Conservation (phyloP, 805 yeast genomes). For the Starmerella davenportii region DNA sequence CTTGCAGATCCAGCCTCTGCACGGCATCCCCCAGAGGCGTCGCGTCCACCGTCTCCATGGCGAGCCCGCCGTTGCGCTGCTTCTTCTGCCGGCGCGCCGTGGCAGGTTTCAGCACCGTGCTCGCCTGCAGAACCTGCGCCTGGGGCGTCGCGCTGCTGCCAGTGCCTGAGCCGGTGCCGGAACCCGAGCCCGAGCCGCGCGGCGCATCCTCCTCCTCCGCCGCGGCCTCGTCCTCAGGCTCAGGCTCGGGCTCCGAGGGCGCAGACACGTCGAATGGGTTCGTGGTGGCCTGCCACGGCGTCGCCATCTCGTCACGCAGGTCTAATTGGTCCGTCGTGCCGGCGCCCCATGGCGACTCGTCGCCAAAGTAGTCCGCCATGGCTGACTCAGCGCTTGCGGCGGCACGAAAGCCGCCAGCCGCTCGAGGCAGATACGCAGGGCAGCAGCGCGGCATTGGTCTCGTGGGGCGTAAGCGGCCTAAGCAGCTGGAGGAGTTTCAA, state of each 20-base stretch:
- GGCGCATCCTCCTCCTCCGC: neutral
- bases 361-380: slow-evolving; percentile 8
- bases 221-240: neutral
- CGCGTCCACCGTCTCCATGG: slow-evolving; percentile 6
- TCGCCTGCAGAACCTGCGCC: neutral
- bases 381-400: neutral
- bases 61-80: slow-evolving; percentile 6
- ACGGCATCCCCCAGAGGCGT: slow-evolving; percentile 9
- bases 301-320: no score
- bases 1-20: neutral
- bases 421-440: no score
- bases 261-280: no score
- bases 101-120: neutral
- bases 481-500: no score
- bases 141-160: neutral
- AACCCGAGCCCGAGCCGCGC: neutral
- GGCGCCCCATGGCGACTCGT: slow-evolving; percentile 10
- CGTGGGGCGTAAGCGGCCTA: no score
- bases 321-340: neutral
- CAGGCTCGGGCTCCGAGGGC: neutral
- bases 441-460: no score
- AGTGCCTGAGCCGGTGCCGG: slow-evolving; percentile 4
- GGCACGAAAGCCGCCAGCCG: neutral
- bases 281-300: neutral
- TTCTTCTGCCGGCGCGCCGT: slow-evolving; percentile 1